These are phyloP conservation scores for Artemisia tridentata DNA, from an alignment of 129 eudicot species.

Conservation along the genomic window DNA sequence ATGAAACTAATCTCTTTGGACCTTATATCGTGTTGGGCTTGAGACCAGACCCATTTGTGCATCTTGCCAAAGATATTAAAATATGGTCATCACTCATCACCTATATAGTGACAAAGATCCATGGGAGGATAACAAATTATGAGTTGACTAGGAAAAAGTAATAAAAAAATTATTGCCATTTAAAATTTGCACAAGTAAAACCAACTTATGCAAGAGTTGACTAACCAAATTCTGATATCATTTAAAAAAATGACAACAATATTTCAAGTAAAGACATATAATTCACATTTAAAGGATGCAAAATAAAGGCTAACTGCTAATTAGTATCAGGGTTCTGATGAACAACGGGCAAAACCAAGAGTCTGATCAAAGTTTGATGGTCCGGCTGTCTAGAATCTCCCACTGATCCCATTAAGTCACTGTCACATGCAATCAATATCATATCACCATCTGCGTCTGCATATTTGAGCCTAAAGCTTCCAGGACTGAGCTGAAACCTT, in stretches of 20 bases:
- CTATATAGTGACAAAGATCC: too few relatives aligned
- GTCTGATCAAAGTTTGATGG: constrained; percentile 6
- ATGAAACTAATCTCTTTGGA: too few relatives aligned
- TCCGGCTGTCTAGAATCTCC: constrained; percentile 12
- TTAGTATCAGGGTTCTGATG: neutral
- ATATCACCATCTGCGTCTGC: constrained; percentile 18
- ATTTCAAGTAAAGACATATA: neutral
- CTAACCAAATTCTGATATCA: neutral
- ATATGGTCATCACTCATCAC: too few relatives aligned
- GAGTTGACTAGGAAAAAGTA: too few relatives aligned
- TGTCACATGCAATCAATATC: constrained; percentile 7
- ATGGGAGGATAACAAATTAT: too few relatives aligned
- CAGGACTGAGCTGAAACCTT: neutral
- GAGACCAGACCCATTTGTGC: too few relatives aligned
- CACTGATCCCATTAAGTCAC: constrained; percentile 15
- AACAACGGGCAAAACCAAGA: constrained; percentile 2
- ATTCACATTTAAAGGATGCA: neutral
- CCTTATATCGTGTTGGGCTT: too few relatives aligned
- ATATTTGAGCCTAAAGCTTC: constrained; percentile 19
- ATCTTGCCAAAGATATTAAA: too few relatives aligned
- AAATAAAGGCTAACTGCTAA: neutral
- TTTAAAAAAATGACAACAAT: neutral
- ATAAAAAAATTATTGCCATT: too few relatives aligned
- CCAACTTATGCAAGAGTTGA: neutral
- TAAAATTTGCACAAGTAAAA: too few relatives aligned